phyloP scores from a whole-genome alignment of 2,329 filamentous ascomycete species.

The Cytospora chrysosperma region DNA sequence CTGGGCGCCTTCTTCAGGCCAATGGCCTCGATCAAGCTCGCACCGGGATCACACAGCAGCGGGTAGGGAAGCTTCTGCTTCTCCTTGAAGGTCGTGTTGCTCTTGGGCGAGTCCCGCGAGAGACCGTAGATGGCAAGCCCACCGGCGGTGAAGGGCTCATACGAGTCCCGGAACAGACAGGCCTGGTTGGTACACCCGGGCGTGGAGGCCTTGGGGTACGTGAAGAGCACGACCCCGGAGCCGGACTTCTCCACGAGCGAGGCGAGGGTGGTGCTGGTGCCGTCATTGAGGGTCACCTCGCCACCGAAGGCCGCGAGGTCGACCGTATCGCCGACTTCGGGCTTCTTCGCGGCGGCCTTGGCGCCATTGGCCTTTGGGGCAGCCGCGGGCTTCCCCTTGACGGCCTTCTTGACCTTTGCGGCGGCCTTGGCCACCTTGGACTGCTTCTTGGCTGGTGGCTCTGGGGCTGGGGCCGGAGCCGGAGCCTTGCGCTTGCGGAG shows the following conservation, averaged over 20 bases:
- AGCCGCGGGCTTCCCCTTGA: slow-evolving; percentile 25
- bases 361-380: slow-evolving; percentile 34
- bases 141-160: slow-evolving; percentile 70
- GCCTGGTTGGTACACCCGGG: slow-evolving; percentile 92
- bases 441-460: slow-evolving; percentile 48
- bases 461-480: slow-evolving; percentile 42
- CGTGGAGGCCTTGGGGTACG: slow-evolving; percentile 92
- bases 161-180: slow-evolving; percentile 88
- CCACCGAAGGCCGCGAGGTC: slow-evolving; percentile 61
- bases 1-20: slow-evolving; percentile 84
- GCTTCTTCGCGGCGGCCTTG: slow-evolving; percentile 38
- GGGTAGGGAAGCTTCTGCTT: slow-evolving; percentile 89
- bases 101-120: slow-evolving; percentile 81
- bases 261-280: slow-evolving; percentile 75
- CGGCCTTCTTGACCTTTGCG: slow-evolving; percentile 35
- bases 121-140: slow-evolving; percentile 89
- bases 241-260: slow-evolving; percentile 80
- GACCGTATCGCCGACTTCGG: slow-evolving; percentile 55
- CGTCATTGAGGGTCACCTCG: slow-evolving; percentile 83
- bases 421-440: slow-evolving; percentile 40
- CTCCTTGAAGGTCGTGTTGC: slow-evolving; percentile 88
- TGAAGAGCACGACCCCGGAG: slow-evolving; percentile 86
- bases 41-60: slow-evolving; percentile 78
- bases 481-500: slow-evolving; percentile 63
- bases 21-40: slow-evolving; percentile 76